Base-by-base conservation (phyloP, 139 green algal species). In the Chlamydomonas sphaeroides region DNA sequence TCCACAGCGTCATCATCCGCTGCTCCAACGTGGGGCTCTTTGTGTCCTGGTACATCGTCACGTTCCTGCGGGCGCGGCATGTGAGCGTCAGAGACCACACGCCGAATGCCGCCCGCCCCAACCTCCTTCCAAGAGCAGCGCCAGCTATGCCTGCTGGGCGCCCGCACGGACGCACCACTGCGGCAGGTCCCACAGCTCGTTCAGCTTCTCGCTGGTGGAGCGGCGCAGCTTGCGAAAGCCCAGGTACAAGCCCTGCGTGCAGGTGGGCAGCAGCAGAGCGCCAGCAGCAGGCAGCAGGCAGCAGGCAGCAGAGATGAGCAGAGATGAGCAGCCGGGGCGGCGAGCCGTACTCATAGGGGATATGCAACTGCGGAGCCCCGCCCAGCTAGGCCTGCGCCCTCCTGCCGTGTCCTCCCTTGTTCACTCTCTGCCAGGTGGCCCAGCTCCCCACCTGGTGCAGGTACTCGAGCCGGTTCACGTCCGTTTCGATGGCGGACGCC, bases 181-280 rank as follows among this genome's bases (percentile, higher is more conserved):
- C 20, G 59, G 56, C 17, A 79, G 30, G 35, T 89, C 68, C 80
- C 86, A 89, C 42, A 89, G 53, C 1, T 66, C 14, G 38, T 79
- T 68, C 26, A 89, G 68, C 25, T 69, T 20, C 3, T 39, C 26
- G 45, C 30, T 39, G n/a, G 59, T 36, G 28, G 69, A 53, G 23
- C 71, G 33, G 5, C 62, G 39, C 57, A 74, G 59, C 0, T 41
- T 65, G 6, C 39, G 51, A 49, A 85, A 85, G 33, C 80, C 80
- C 36, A 85, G 69, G 80, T 85, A 79, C 33, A 85, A 11, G n/a
- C 80, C 80, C 80, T 83, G 63, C 7, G 57, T 10, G 26, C 39
- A 32, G 39, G 11, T 48, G 68, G 39, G 36, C 42, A 59, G 28
- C 57, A 30, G 57, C 20, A 65, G n/a, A 65, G 20, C 57, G 23